Conservation (phyloP, 2,329 filamentous ascomycete genomes). For the Colletotrichum simmondsii region DNA sequence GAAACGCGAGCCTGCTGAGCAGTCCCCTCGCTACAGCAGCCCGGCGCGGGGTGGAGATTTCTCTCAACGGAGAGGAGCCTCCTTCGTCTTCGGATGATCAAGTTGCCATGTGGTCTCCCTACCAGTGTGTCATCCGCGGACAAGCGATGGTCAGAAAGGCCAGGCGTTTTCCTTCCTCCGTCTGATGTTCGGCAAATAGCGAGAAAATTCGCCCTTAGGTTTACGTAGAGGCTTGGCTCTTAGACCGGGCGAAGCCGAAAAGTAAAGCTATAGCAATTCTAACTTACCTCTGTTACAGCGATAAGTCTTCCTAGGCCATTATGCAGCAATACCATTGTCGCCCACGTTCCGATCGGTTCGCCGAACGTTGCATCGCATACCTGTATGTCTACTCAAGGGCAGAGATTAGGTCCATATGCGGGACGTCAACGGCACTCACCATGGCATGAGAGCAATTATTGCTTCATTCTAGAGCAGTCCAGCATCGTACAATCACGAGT, state of each 20-base stretch:
- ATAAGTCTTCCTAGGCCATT: background rate
- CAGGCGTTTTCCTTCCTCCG: background rate
- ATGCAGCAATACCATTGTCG: background rate
- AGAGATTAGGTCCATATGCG: background rate
- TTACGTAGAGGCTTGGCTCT: background rate
- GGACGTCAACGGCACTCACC: background rate
- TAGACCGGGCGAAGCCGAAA: background rate
- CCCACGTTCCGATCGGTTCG: background rate
- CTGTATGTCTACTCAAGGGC: background rate
- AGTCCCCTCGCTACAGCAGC: background rate
- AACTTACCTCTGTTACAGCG: background rate
- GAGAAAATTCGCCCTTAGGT: background rate
- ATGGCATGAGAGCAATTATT: background rate
- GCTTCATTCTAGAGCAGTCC: background rate
- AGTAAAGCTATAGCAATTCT: background rate
- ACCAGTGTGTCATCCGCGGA: background rate
- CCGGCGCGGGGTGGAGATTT: background rate
- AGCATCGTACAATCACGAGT: background rate
- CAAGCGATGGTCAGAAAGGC: background rate
- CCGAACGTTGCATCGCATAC: background rate
- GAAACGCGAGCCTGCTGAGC: slow-evolving; percentile 18
- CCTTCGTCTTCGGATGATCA: background rate
- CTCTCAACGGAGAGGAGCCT: background rate
- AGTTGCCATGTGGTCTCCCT: slow-evolving; percentile 15
- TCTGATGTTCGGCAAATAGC: slow-evolving; percentile 31